A percentile compares a stretch with the other conserved stretches of the same genome.
Evolutionary conservation across 768 basidiomycete species (phyloP).

Genomic region (Suillus variegatus): DNA sequence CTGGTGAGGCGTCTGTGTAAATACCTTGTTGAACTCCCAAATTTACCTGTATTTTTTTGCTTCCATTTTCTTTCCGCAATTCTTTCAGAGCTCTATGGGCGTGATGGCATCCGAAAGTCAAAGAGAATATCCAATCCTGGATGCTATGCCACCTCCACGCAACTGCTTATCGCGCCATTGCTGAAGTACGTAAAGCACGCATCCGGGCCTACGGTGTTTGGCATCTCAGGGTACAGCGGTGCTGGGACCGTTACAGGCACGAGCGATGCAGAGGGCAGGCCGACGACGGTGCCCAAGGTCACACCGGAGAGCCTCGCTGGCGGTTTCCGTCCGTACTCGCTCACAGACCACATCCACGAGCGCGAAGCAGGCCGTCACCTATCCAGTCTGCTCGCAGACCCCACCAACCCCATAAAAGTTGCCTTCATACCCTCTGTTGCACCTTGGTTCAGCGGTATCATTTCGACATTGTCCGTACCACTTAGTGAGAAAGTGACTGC

Average conservation of each 20-base stretch:
- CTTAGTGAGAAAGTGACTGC: constrained; percentile 69
- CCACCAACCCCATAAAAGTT: constrained; percentile 47
- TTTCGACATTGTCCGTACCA: constrained; percentile 84
- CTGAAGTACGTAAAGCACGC: constrained; percentile 62
- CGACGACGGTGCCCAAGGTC: constrained; percentile 80
- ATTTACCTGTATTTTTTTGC: constrained; percentile 34
- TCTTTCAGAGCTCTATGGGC: constrained; percentile 81
- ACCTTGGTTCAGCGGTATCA: constrained; percentile 96
- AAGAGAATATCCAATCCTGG: constrained; percentile 96
- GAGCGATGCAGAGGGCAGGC: constrained; percentile 65
- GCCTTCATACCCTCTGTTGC: constrained; percentile 88
- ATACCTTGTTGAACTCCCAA: constrained; percentile 38
- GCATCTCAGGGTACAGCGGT: constrained; percentile 92
- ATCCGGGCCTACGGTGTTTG: constrained; percentile 83
- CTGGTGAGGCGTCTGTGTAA: constrained; percentile 76
- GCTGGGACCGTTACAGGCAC: constrained; percentile 82
- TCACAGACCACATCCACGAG: constrained; percentile 99
- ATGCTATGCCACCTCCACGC: constrained; percentile 93
- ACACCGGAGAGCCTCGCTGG: constrained; percentile 71
- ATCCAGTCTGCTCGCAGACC: constrained; percentile 51
- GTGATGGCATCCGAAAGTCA: constrained; percentile 62
- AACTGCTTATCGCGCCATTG: constrained; percentile 90
- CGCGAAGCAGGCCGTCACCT: constrained; percentile 91
- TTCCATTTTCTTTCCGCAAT: constrained; percentile 19
- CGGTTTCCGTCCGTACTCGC: constrained; percentile 79